phyloP scores from a whole-genome alignment of 495 filamentous ascomycete species.

The Pseudoneurospora amorphoporcata region DNA sequence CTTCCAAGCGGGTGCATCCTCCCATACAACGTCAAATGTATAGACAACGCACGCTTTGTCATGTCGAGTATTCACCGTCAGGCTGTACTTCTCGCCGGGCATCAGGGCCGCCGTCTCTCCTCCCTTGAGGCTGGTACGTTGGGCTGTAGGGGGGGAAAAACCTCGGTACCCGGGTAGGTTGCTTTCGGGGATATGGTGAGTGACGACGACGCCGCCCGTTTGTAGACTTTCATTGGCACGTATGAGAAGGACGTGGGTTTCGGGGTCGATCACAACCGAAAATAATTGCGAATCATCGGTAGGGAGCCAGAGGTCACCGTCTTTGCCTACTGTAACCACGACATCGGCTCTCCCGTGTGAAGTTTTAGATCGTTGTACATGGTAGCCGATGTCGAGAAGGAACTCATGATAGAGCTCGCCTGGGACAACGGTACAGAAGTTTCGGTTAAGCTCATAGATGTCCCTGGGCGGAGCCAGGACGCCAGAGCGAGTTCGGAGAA shows the following conservation, averaged over 20 bases:
- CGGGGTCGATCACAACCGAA: neutral
- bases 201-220: neutral
- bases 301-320: neutral
- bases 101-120: neutral
- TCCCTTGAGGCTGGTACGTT: too few relatives aligned
- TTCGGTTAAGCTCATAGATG: neutral
- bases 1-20: neutral
- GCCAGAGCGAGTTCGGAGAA: neutral
- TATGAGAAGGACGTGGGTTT: neutral
- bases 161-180: neutral
- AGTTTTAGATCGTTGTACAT: neutral
- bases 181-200: neutral
- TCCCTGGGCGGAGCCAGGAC: neutral
- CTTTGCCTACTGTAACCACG: neutral
- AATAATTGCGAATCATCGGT: neutral
- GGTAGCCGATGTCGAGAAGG: neutral
- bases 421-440: neutral
- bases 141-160: too few relatives aligned
- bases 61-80: neutral
- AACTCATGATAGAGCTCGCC: neutral
- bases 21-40: neutral
- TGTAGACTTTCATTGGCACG: neutral
- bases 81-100: neutral
- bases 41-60: neutral
- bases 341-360: neutral